Percentiles rank a stretch among this genome's conserved stretches.
Conservation (phyloP, 805 yeast genomes). For the Brettanomyces nanus region DNA sequence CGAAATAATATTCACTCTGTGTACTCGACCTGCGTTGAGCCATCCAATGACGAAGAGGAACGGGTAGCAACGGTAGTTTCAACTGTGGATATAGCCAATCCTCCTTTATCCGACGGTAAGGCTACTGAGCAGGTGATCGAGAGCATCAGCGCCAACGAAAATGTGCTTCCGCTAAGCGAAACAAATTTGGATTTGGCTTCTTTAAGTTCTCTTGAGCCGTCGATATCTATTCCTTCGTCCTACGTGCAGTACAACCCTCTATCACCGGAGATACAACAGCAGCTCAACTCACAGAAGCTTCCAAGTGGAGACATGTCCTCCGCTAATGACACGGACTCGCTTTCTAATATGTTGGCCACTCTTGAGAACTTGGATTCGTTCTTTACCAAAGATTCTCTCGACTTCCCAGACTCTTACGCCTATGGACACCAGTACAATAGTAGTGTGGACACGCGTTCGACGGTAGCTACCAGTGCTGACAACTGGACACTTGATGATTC, state of each 20-base stretch:
- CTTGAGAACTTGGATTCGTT: conserved; percentile 83
- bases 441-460: conserved; percentile 56
- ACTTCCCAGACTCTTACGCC: conserved; percentile 15
- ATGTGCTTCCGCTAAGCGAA: background rate
- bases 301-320: conserved; percentile 37
- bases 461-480: conserved; percentile 29
- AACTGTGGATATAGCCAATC: background rate
- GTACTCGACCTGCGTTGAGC: conserved; percentile 67
- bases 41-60: conserved; percentile 27
- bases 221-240: conserved; percentile 6
- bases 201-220: conserved; percentile 2
- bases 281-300: conserved; percentile 24
- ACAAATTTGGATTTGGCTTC: background rate
- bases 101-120: background rate
- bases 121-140: background rate
- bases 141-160: background rate
- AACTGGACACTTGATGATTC: conserved; percentile 13
- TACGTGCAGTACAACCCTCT: conserved; percentile 29
- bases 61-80: background rate
- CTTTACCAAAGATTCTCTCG: conserved; percentile 54
- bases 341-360: conserved; percentile 90
- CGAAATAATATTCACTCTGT: conserved; percentile 94
- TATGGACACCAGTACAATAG: conserved; percentile 37
- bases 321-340: conserved; percentile 55
- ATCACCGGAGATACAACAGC: conserved; percentile 19